Conservation (phyloP, 2,329 filamentous ascomycete genomes). For the Hymenoscyphus fructigenus region DNA sequence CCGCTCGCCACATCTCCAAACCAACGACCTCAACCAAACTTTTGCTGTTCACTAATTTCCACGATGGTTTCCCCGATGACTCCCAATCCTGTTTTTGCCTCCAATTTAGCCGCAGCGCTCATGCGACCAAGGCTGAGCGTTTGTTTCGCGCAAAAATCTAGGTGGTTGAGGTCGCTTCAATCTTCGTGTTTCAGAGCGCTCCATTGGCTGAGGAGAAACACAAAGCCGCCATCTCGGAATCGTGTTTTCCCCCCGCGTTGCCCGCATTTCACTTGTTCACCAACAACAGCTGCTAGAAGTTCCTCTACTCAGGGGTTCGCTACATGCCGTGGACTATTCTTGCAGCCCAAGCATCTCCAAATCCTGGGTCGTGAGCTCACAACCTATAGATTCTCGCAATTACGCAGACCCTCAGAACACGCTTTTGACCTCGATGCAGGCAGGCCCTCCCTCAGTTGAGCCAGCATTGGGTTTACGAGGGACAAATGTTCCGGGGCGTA, state of each 20-base stretch:
- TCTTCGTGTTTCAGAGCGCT: conserved; percentile 5
- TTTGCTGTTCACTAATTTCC: no score
- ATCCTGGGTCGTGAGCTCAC: neutral
- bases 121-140: neutral
- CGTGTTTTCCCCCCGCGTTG: neutral
- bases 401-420: neutral
- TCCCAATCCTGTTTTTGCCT: no score
- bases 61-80: no score
- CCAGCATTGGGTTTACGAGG: neutral
- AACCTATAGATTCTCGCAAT: neutral
- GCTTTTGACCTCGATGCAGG: neutral
- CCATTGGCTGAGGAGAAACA: conserved; percentile 4
- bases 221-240: neutral
- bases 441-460: neutral
- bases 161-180: conserved; percentile 10
- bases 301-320: neutral
- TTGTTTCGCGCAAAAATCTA: neutral
- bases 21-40: no score
- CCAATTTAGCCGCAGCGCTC: no score
- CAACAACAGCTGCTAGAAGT: neutral
- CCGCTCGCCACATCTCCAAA: no score
- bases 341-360: neutral
- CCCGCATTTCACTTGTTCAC: neutral
- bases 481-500: neutral
- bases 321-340: neutral